Percentiles rank a stretch among this genome's conserved stretches.
Conservation (phyloP, 352 stramenopile genomes). For the Phytophthora pluvialis region DNA sequence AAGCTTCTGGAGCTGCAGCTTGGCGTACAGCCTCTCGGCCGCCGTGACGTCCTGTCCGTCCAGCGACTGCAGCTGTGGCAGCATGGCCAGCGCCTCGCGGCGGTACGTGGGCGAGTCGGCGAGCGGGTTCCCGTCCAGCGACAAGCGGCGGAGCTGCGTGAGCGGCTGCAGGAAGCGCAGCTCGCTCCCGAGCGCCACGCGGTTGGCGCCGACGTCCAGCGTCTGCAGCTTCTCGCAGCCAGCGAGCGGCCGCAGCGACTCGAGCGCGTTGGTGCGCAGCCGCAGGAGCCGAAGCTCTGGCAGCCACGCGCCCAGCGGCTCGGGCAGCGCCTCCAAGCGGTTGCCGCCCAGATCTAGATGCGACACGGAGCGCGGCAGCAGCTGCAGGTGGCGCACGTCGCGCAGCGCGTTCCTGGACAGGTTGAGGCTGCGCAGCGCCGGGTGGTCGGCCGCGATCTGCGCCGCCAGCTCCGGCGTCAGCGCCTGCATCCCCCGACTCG, state of each 20-base stretch:
- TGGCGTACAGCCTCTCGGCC: conserved; percentile 56
- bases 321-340: conserved; percentile 44
- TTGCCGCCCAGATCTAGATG: conserved; percentile 73
- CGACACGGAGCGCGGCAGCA: conserved; percentile 51
- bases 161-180: conserved; percentile 61
- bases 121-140: conserved; percentile 67
- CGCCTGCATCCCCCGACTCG: conserved; percentile 52
- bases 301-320: conserved; percentile 43
- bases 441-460: conserved; percentile 67
- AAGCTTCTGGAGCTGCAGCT: conserved; percentile 54
- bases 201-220: conserved; percentile 55
- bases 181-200: conserved; percentile 59
- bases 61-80: conserved; percentile 59
- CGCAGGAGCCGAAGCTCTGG: conserved; percentile 52
- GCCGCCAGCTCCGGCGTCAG: conserved; percentile 69
- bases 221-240: conserved; percentile 39
- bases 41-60: conserved; percentile 53
- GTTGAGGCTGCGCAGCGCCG: conserved; percentile 66
- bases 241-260: conserved; percentile 50
- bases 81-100: conserved; percentile 57
- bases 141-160: conserved; percentile 45
- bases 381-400: conserved; percentile 54
- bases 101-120: conserved; percentile 46
- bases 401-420: conserved; percentile 63
- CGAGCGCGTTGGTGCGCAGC: conserved; percentile 60